A percentile compares a stretch with the other conserved stretches of the same genome.
Evolutionary conservation across 31 red algal genomes (phyloP).

Genomic region (Endocladia muricata): DNA sequence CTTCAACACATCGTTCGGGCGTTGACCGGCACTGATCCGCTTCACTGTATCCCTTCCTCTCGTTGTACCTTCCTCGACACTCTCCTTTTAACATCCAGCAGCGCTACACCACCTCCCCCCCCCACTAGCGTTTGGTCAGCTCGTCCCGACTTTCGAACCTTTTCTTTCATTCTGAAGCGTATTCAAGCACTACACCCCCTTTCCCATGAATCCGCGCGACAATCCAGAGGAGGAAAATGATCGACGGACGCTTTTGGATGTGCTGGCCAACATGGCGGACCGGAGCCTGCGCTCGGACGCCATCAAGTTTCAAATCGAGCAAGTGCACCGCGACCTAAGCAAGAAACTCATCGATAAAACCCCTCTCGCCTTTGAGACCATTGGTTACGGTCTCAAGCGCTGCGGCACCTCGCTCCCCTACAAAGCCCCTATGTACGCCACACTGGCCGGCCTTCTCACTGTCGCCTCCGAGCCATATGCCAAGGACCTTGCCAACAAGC

Average conservation of each 20-base stretch:
- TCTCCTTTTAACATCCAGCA: neutral
- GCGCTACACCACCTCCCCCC: neutral
- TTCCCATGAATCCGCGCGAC: neutral
- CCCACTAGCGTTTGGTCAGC: neutral
- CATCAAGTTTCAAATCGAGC: constrained; percentile 15
- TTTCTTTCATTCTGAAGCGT: neutral
- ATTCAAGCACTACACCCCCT: neutral
- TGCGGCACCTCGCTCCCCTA: constrained; percentile 49
- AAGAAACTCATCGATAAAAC: constrained; percentile 3
- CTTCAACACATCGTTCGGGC: too few species aligned
- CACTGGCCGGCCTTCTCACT: constrained; percentile 53
- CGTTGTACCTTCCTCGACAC: neutral
- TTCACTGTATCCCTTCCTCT: too few species aligned
- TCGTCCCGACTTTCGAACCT: neutral
- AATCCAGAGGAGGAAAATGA: neutral
- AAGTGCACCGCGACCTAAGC: neutral
- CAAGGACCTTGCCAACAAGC: constrained; percentile 32
- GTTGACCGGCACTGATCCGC: too few species aligned
- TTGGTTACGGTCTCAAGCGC: constrained; percentile 43
- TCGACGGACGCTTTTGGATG: constrained; percentile 14
- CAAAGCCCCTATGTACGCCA: constrained; percentile 61
- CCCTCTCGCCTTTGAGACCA: constrained; percentile 25
- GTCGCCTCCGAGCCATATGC: constrained; percentile 34
- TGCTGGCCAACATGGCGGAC: constrained; percentile 17
- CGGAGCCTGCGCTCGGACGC: constrained; percentile 4